Percentiles rank a stretch among this genome's conserved stretches.
Conservation (phyloP, 2,329 filamentous ascomycete species). For the Aspergillus pseudotamarii region DNA sequence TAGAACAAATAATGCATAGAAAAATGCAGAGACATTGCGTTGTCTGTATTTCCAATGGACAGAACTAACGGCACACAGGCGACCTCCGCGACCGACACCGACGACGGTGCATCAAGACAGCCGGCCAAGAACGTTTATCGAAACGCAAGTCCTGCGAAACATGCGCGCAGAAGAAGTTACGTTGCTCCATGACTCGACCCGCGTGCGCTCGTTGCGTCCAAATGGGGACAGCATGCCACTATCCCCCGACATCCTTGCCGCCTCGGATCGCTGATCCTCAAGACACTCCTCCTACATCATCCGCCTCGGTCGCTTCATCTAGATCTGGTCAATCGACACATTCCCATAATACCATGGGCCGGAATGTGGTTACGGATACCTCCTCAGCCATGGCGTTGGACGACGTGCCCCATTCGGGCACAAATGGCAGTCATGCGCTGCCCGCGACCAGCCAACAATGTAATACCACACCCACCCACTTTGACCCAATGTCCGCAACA, state of each 20-base stretch:
- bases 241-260: constrained; percentile 16
- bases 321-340: neutral
- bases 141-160: constrained; percentile 25
- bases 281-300: neutral
- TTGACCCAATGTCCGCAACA: constrained; percentile 1
- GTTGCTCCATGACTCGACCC: constrained; percentile 22
- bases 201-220: constrained; percentile 20
- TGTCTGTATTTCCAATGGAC: neutral
- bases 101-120: constrained; percentile 21
- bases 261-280: constrained; percentile 2
- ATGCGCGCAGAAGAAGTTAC: constrained; percentile 24
- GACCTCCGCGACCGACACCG: constrained; percentile 25
- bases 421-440: neutral
- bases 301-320: neutral
- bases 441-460: neutral
- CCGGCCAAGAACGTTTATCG: constrained; percentile 20
- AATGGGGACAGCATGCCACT: constrained; percentile 14
- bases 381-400: neutral
- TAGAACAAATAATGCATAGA: neutral
- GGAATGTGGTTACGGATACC: neutral
- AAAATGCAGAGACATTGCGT: neutral
- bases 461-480: neutral
- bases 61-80: constrained; percentile 13
- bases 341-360: neutral
- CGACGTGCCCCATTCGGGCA: neutral